Evolutionary conservation across 2,329 filamentous ascomycete species (phyloP), one percentile per base, ranked within the genome.

Genomic region (Aspergillus terreus): DNA sequence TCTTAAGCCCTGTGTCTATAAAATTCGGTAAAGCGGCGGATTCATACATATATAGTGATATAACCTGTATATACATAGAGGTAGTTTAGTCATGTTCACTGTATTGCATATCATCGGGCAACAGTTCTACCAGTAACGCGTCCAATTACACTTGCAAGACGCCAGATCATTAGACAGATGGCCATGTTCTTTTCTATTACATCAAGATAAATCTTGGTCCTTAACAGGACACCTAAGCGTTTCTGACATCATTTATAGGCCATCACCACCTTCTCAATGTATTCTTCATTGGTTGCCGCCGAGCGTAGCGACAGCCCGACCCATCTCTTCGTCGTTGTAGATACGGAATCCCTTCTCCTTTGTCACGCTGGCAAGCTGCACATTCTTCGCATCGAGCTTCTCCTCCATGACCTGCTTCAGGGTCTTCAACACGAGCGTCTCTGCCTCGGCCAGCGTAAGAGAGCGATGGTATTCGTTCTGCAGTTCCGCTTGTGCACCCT

Each of bases 381-480:
- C 94, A 70, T 99, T 99, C 84, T 99, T 99, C 58, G 91, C 83
- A 71, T 99, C 94, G 55, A 99, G 82, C 80, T 99, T 99, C 84
- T 99, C 94, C 78, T 99, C 94, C 94, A 99, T 99, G 63, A 99
- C 94, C 78, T 99, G 94, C 82, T 97, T 99, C 72, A 99, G 75
- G 35, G 94, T 99, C 84, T 97, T 97, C 67, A 99, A 80, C 47
- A 96, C 92, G 60, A 99, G 78, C 3, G 92, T 94, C 78, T 99
- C 94, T 52, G 94, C 94, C 70, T 99, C 94, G 51, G 82, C 79
- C 57, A 99, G 86, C 40, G 92, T 96, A 58, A 99, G 82, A 52
- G 92, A 97, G 83, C 95, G 95, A 80, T 99, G 94, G 70, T 96
- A 99, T 77, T 97, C 92, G 69, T 96, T 96, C 76, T 99, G 94